Conservation (phyloP, 2,329 filamentous ascomycete genomes). For the Ophiognomonia clavigignenti-juglandacearum region DNA sequence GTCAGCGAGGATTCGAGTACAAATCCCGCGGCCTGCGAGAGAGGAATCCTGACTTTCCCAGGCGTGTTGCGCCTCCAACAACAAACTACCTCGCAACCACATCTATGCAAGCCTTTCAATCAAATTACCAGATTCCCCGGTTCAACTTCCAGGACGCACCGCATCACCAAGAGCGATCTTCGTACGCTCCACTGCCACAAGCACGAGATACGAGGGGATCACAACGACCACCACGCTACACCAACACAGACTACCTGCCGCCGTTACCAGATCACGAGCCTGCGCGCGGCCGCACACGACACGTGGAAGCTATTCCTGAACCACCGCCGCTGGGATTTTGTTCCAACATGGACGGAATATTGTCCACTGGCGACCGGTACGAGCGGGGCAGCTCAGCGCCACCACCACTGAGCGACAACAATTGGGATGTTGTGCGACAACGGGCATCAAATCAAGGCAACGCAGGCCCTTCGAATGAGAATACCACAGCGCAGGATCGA, state of each 20-base stretch:
- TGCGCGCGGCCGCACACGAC: slow-evolving; percentile 12
- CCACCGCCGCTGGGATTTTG: slow-evolving; percentile 1
- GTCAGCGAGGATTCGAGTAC: slow-evolving; percentile 41
- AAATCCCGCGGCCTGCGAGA: slow-evolving; percentile 41
- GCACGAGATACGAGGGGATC: neutral
- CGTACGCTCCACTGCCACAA: slow-evolving; percentile 3
- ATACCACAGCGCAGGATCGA: slow-evolving; percentile 14
- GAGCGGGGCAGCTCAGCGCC: slow-evolving; percentile 46
- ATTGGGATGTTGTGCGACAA: slow-evolving; percentile 36
- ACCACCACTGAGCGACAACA: slow-evolving; percentile 41
- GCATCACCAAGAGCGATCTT: neutral
- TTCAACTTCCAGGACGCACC: slow-evolving; percentile 16
- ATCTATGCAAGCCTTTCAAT: slow-evolving; percentile 10
- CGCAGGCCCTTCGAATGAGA: slow-evolving; percentile 20
- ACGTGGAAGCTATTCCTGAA: slow-evolving; percentile 15
- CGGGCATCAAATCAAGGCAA: slow-evolving; percentile 24
- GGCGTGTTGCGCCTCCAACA: slow-evolving; percentile 39
- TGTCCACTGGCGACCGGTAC: slow-evolving; percentile 22
- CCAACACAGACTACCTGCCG: neutral
- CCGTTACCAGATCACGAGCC: too few species aligned
- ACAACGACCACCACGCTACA: slow-evolving; percentile 18
- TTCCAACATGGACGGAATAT: slow-evolving; percentile 19
- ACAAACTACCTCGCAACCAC: slow-evolving; percentile 37
- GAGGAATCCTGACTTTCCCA: slow-evolving; percentile 36
- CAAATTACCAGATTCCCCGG: slow-evolving; percentile 2